These are phyloP conservation scores for Pseudogymnoascus sp. DNA, from an alignment of 2,329 filamentous ascomycete species.

Conservation along the genomic window DNA sequence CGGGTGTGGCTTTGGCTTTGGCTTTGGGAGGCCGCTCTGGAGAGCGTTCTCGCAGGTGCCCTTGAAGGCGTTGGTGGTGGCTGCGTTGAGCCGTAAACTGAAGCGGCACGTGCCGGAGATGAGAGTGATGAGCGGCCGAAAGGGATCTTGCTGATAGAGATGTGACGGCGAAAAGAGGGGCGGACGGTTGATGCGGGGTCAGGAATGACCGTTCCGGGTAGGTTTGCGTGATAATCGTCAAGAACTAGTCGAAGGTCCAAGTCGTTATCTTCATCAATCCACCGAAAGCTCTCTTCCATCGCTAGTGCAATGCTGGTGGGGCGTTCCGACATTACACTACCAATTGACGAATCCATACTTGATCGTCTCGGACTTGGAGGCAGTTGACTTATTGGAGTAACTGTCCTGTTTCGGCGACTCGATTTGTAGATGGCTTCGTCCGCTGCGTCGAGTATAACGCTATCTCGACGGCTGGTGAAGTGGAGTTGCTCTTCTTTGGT, in stretches of 20 bases:
- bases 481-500: constrained; percentile 63
- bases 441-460: constrained; percentile 48
- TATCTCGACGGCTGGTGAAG: constrained; percentile 47
- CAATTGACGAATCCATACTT: constrained; percentile 16
- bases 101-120: constrained; percentile 25
- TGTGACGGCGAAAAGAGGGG: constrained; percentile 60
- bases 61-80: constrained; percentile 23
- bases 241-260: constrained; percentile 60
- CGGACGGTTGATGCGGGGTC: constrained; percentile 39
- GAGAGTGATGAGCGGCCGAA: constrained; percentile 50
- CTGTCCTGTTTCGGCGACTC: constrained; percentile 31
- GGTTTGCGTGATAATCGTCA: constrained; percentile 63
- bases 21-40: neutral
- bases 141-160: constrained; percentile 63
- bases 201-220: constrained; percentile 45
- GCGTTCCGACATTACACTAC: constrained; percentile 13
- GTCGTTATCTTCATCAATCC: constrained; percentile 66
- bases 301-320: constrained; percentile 24
- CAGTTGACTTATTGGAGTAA: constrained; percentile 27
- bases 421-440: constrained; percentile 51
- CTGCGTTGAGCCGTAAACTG: constrained; percentile 25
- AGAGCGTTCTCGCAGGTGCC: constrained; percentile 1
- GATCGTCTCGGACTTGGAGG: constrained; percentile 23
- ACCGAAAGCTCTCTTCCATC: constrained; percentile 61
- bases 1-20: constrained; percentile 17